Conservation (phyloP, 768 basidiomycete species). For the Mycena venus region DNA sequence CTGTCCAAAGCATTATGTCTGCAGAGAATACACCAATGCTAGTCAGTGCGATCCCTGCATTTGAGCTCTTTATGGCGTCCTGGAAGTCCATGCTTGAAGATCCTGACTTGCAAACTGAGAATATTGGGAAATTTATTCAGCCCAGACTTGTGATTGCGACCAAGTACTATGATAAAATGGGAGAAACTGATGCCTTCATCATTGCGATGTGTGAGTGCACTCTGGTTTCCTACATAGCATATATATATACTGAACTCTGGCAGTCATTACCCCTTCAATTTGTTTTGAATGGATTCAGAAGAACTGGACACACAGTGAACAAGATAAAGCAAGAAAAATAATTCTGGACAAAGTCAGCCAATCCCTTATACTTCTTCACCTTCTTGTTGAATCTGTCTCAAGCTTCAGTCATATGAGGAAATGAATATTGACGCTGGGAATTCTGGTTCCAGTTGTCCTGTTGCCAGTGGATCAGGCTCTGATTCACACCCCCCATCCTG, state of each 20-base stretch:
- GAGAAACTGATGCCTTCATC: background rate
- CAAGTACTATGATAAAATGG: background rate
- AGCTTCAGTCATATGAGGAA: slow-evolving; percentile 11
- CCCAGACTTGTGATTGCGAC: background rate
- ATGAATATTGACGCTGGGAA: background rate
- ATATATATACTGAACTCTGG: too few species aligned
- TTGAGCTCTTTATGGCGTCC: too few species aligned
- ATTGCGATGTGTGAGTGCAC: too few species aligned
- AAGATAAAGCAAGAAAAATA: background rate
- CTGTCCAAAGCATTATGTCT: background rate
- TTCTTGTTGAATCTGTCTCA: background rate
- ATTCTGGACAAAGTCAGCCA: background rate
- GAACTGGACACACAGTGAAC: background rate
- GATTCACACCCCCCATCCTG: background rate
- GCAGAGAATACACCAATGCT: background rate
- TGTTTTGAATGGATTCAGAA: too few species aligned
- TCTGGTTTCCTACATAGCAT: too few species aligned
- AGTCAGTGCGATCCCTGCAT: background rate
- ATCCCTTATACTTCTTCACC: background rate
- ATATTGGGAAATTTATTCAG: background rate
- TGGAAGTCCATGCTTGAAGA: too few species aligned
- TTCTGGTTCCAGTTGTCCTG: background rate
- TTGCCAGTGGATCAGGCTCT: too few species aligned
- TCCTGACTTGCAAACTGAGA: background rate
- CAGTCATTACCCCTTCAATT: background rate